Percentiles rank a stretch among this genome's conserved stretches.
These are phyloP conservation scores for Ilyonectria sp. DNA, from an alignment of 2,329 filamentous ascomycete species.

Conservation along the genomic window DNA sequence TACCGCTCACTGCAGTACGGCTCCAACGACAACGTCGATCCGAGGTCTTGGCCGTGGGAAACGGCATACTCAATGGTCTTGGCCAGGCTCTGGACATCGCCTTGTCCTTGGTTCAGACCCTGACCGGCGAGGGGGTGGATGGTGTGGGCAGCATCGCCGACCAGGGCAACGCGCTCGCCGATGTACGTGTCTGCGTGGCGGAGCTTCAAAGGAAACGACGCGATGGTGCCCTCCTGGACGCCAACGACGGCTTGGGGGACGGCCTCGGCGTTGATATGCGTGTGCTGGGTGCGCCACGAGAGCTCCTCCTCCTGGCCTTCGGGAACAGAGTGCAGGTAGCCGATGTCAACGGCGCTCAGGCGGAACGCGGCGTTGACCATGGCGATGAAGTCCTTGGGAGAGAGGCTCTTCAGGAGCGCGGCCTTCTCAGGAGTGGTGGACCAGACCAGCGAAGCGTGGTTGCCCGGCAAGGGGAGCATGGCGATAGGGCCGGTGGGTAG, in stretches of 20 bases:
- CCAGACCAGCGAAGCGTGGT: conserved; percentile 91
- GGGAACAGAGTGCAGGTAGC: conserved; percentile 81
- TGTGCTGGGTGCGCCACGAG: conserved; percentile 86
- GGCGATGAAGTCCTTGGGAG: conserved; percentile 80
- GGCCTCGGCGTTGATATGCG: conserved; percentile 64
- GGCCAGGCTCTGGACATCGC: conserved; percentile 86
- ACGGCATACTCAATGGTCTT: conserved; percentile 83
- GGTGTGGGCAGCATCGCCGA: conserved; percentile 96
- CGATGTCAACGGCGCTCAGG: conserved; percentile 82
- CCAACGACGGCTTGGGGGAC: conserved; percentile 77
- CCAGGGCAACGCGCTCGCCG: conserved; percentile 88
- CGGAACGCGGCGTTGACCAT: conserved; percentile 96
- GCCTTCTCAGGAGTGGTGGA: conserved; percentile 89
- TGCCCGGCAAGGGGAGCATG: conserved; percentile 89
- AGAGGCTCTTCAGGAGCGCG: conserved; percentile 82
- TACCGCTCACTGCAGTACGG: conserved; percentile 87
- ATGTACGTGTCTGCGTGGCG: conserved; percentile 96
- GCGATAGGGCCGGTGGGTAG: conserved; percentile 93
- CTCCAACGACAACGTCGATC: conserved; percentile 83
- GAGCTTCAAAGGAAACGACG: conserved; percentile 92
- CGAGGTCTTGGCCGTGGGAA: conserved; percentile 88
- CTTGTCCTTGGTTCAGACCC: conserved; percentile 93
- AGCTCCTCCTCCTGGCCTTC: conserved; percentile 80
- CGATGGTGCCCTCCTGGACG: conserved; percentile 85
- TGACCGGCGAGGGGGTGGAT: conserved; percentile 96